Conservation (phyloP, 805 yeast genomes). For the Candida quercuum region DNA sequence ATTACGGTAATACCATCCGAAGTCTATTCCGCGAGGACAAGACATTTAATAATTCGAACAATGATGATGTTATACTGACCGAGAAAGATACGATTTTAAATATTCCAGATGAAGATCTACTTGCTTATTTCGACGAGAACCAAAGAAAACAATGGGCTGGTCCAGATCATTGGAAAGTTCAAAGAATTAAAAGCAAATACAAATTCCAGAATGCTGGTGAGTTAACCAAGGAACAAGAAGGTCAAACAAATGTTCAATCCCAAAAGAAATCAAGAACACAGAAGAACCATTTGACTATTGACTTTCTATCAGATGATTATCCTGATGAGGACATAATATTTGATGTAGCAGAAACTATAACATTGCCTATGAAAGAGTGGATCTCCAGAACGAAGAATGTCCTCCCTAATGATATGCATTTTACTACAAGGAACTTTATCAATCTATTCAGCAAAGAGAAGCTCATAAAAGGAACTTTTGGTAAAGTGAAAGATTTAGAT, state of each 20-base stretch:
- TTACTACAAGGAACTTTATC: slow-evolving; percentile 63
- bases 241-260: slow-evolving; percentile 21
- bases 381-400: slow-evolving; percentile 39
- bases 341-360: slow-evolving; percentile 26
- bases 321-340: slow-evolving; percentile 37
- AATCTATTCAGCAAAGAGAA: slow-evolving; percentile 65
- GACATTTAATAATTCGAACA: slow-evolving; percentile 15
- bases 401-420: slow-evolving; percentile 71
- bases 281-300: slow-evolving; percentile 35
- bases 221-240: slow-evolving; percentile 4
- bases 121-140: slow-evolving; percentile 76
- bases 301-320: slow-evolving; percentile 32
- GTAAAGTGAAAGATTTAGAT: slow-evolving; percentile 20
- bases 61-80: slow-evolving; percentile 13
- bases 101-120: slow-evolving; percentile 51
- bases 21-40: slow-evolving; percentile 19
- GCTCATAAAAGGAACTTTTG: slow-evolving; percentile 32
- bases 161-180: slow-evolving; percentile 87
- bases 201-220: slow-evolving; percentile 5
- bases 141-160: slow-evolving; percentile 81
- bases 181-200: slow-evolving; percentile 41
- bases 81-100: slow-evolving; percentile 16
- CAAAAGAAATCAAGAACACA: slow-evolving; percentile 16
- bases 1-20: slow-evolving; percentile 23
- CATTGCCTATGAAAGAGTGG: slow-evolving; percentile 38